These are phyloP conservation scores for Takashimella koratensis DNA, from an alignment of 1,284 basidiomycete species.

Conservation along the genomic window DNA sequence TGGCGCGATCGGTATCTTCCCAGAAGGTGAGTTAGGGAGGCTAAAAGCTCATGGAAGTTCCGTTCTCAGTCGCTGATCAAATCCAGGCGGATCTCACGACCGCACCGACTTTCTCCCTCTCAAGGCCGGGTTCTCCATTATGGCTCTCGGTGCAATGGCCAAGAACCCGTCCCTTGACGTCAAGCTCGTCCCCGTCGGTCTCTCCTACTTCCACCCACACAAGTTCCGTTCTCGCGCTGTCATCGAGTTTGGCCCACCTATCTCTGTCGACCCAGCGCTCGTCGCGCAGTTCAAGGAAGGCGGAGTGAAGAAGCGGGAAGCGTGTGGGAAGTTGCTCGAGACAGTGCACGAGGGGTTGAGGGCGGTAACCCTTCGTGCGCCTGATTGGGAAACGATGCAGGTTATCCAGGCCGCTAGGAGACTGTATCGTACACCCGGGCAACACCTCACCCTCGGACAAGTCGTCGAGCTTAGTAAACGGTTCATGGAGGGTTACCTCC, in stretches of 20 bases:
- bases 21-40: slow-evolving; percentile 74
- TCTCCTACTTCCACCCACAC: slow-evolving; percentile 94
- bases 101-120: slow-evolving; percentile 89
- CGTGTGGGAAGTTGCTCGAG: slow-evolving; percentile 84
- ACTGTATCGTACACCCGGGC: slow-evolving; percentile 91
- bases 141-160: slow-evolving; percentile 97
- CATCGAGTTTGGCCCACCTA: slow-evolving; percentile 89
- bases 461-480: slow-evolving; percentile 96
- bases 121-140: slow-evolving; percentile 92
- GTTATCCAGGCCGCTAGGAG: slow-evolving; percentile 93
- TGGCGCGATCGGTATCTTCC: slow-evolving; percentile 91
- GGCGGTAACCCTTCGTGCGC: slow-evolving; percentile 91
- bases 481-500: slow-evolving; percentile 87
- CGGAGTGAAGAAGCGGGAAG: slow-evolving; percentile 82
- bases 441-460: slow-evolving; percentile 89
- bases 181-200: slow-evolving; percentile 88
- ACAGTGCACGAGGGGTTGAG: slow-evolving; percentile 94
- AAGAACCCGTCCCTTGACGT: slow-evolving; percentile 80
- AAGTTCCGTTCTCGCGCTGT: slow-evolving; percentile 93
- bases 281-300: slow-evolving; percentile 89
- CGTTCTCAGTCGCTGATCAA: no score
- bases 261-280: slow-evolving; percentile 80
- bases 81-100: slow-evolving; percentile 87
- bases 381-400: slow-evolving; percentile 98
- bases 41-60: no score